Evolutionary conservation across 805 yeast genomes (phyloP).

Genomic region (Candida hispaniensis): DNA sequence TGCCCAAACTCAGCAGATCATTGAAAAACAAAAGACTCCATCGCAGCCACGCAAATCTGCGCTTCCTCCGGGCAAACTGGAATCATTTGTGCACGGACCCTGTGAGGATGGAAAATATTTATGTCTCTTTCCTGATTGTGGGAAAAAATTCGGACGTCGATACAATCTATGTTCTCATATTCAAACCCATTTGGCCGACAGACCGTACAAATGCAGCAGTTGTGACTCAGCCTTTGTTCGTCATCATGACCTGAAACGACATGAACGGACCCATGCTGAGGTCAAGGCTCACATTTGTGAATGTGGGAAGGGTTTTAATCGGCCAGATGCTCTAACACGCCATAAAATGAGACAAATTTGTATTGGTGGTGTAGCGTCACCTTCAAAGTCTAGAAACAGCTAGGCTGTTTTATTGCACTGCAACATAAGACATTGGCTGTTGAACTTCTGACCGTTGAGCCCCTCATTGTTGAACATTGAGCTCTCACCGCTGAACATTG

Average conservation of each 20-base stretch:
- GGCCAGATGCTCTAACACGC: constrained; percentile 78
- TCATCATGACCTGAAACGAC: constrained; percentile 89
- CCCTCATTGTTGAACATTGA: no score
- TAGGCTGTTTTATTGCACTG: no score
- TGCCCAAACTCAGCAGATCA: constrained; percentile 24
- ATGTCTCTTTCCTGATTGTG: constrained; percentile 70
- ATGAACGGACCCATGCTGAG: constrained; percentile 73
- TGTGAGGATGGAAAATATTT: constrained; percentile 57
- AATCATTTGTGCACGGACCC: constrained; percentile 72
- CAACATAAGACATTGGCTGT: no score
- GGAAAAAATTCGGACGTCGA: constrained; percentile 72
- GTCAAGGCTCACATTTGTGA: constrained; percentile 60
- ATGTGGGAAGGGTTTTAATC: constrained; percentile 88
- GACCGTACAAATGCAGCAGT: constrained; percentile 71
- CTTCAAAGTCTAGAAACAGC: no score
- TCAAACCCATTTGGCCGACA: constrained; percentile 89
- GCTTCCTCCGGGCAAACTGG: constrained; percentile 82
- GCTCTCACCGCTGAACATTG: no score
- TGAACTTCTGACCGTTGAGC: no score
- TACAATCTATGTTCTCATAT: constrained; percentile 92
- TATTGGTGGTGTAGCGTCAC: no score
- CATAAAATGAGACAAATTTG: constrained; percentile 76
- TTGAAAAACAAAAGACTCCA: constrained; percentile 24
- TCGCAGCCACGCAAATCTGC: constrained; percentile 41
- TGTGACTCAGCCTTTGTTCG: constrained; percentile 87